A percentile compares a stretch with the other conserved stretches of the same genome.
These are phyloP conservation scores for Gossypium schwendimanii DNA, from an alignment of 441 rosid genomes.

Conservation along the genomic window DNA sequence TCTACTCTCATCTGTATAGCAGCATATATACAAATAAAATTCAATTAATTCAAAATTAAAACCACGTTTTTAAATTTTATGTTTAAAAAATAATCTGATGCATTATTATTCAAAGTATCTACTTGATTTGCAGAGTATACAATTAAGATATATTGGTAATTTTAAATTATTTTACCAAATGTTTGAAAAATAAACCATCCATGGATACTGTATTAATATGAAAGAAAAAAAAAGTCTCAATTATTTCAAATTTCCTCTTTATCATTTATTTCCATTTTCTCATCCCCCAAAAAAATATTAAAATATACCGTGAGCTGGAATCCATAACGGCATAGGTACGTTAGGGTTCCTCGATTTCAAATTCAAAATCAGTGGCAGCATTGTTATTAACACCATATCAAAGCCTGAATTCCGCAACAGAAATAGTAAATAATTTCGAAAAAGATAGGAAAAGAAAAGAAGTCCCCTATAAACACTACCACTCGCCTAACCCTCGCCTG, in stretches of 20 bases:
- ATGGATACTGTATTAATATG: not conserved
- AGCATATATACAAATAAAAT: not conserved
- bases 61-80: not conserved
- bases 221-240: not conserved
- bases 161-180: no score
- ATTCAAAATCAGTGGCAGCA: constrained; percentile 43
- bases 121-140: not conserved
- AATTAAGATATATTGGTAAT: no score
- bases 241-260: not conserved
- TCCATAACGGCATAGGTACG: constrained; percentile 26
- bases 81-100: not conserved
- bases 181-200: not conserved
- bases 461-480: not conserved
- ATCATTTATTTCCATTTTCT: not conserved
- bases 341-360: constrained; percentile 40
- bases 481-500: not conserved
- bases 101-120: not conserved
- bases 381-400: constrained; percentile 25
- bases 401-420: constrained; percentile 10
- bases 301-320: constrained; percentile 8
- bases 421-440: constrained; percentile 9
- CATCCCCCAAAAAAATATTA: not conserved
- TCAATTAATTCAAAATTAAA: not conserved
- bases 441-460: not conserved
- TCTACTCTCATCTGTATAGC: not conserved